These are phyloP conservation scores for Colletotrichum sp. DNA, from an alignment of 2,329 filamentous ascomycete genomes.

Conservation along the genomic window DNA sequence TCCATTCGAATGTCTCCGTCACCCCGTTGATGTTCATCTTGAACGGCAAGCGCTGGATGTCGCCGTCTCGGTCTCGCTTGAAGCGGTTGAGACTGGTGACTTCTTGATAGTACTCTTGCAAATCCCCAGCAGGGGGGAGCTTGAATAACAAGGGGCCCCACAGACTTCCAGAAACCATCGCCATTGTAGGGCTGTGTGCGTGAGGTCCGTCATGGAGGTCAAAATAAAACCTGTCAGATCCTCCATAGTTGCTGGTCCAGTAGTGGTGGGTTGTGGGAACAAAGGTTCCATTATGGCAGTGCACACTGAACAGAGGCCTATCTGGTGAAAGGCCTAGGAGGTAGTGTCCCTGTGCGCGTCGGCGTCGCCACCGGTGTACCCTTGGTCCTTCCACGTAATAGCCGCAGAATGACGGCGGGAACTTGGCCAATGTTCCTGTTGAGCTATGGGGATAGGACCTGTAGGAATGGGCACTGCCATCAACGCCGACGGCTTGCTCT, in stretches of 20 bases:
- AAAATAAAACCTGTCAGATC: not conserved
- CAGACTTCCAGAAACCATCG: not conserved
- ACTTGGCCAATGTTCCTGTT: not conserved
- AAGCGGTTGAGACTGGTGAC: not conserved
- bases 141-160: not conserved
- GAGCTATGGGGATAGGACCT: too few relatives aligned
- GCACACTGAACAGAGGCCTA: not conserved
- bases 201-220: not conserved
- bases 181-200: not conserved
- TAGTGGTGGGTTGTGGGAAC: too few relatives aligned
- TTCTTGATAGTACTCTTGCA: not conserved
- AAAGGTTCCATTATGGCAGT: not conserved
- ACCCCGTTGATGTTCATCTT: not conserved
- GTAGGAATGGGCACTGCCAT: not conserved
- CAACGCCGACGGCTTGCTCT: too few relatives aligned
- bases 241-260: rapidly evolving
- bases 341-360: not conserved
- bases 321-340: not conserved
- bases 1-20: not conserved
- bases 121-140: not conserved
- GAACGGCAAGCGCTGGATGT: not conserved
- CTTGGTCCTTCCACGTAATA: not conserved
- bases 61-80: not conserved
- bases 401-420: not conserved
- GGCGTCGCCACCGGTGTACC: not conserved